Percentiles rank a stretch among this genome's conserved stretches.
phyloP scores from a whole-genome alignment of 1,284 basidiomycete genomes.

The Papiliotrema fonsecae region DNA sequence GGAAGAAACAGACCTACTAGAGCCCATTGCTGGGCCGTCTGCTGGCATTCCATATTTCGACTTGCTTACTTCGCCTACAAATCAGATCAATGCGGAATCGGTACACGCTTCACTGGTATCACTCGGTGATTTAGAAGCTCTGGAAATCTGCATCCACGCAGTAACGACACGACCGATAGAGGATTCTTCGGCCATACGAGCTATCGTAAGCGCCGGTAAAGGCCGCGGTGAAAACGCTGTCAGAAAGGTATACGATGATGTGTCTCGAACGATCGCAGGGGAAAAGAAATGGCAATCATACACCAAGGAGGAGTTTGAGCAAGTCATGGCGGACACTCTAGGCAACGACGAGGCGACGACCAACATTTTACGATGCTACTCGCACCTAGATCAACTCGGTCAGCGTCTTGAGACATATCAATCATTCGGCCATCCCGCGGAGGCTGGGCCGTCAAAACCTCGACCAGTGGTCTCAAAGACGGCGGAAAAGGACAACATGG shows the following conservation, averaged over 20 bases:
- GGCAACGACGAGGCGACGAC: neutral
- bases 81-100: neutral
- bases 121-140: neutral
- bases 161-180: neutral
- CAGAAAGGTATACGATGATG: neutral
- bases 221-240: neutral
- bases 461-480: neutral
- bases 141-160: neutral
- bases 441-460: neutral
- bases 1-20: conserved; percentile 2
- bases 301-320: neutral
- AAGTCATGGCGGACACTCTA: neutral
- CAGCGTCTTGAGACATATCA: conserved; percentile 1
- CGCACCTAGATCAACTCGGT: neutral
- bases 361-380: neutral
- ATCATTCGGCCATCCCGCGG: neutral
- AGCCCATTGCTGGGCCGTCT: neutral
- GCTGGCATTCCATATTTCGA: neutral
- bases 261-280: neutral
- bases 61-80: neutral
- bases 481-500: conserved; percentile 33
- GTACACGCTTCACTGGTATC: neutral
- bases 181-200: neutral
- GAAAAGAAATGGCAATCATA: neutral
- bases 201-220: neutral